Conservation (phyloP, 2,329 filamentous ascomycete species). For the Colletotrichum costaricense region DNA sequence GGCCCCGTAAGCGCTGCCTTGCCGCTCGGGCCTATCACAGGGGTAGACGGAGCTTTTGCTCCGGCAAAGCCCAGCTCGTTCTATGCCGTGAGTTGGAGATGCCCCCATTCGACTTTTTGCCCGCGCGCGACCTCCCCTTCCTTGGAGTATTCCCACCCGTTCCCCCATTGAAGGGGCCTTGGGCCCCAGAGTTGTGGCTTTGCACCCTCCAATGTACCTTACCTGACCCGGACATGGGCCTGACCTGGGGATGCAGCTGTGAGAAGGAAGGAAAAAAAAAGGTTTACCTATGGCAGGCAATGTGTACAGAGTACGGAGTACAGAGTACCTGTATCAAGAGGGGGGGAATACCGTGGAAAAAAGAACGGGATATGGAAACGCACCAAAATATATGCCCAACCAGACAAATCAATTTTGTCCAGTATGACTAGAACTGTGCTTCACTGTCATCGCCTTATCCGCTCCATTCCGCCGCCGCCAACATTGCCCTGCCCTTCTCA, state of each 20-base stretch:
- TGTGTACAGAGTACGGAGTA: constrained; percentile 7
- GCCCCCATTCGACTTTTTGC: constrained; percentile 10
- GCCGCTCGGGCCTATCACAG: constrained; percentile 33
- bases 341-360: constrained; percentile 25
- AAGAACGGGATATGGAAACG: constrained; percentile 32
- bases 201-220: constrained; percentile 4
- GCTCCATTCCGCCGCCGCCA: constrained; percentile 8
- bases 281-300: background rate
- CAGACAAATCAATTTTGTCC: constrained; percentile 26
- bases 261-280: background rate
- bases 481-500: constrained; percentile 18
- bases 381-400: constrained; percentile 32
- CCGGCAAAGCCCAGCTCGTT: constrained; percentile 25
- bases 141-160: background rate
- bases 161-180: background rate
- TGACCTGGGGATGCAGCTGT: constrained; percentile 8
- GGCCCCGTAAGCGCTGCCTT: constrained; percentile 33
- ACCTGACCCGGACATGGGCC: constrained; percentile 14
- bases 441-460: constrained; percentile 12
- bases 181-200: constrained; percentile 18
- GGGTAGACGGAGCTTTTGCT: constrained; percentile 32
- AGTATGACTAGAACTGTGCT: constrained; percentile 24
- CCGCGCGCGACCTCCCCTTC: background rate
- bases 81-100: constrained; percentile 11
- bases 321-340: background rate